phyloP scores from a whole-genome alignment of 129 eudicot genomes.

The Cynara cardunculus region DNA sequence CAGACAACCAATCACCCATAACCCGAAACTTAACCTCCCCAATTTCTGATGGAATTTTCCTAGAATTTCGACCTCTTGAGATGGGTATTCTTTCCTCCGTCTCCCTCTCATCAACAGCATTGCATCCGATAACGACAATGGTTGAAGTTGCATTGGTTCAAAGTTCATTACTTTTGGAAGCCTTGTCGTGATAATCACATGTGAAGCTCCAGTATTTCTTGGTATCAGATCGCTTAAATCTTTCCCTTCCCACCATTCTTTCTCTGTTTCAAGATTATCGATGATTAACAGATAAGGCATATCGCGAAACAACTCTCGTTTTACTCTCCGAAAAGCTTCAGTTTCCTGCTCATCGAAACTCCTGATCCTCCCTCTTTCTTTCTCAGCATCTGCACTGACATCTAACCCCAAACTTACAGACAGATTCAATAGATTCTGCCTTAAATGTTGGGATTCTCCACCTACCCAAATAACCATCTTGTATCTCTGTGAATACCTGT shows the following conservation, averaged over 20 bases:
- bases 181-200: constrained; percentile 78
- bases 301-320: constrained; percentile 75
- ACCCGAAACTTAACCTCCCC: constrained; percentile 71
- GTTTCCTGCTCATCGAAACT: constrained; percentile 87
- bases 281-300: constrained; percentile 76
- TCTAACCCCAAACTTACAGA: constrained; percentile 69
- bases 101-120: constrained; percentile 67
- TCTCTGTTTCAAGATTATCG: constrained; percentile 81
- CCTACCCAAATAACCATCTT: constrained; percentile 93
- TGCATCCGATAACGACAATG: constrained; percentile 68
- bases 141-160: constrained; percentile 69
- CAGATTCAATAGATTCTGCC: constrained; percentile 71
- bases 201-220: constrained; percentile 77
- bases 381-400: constrained; percentile 87
- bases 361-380: constrained; percentile 85
- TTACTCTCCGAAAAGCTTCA: constrained; percentile 85
- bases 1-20: constrained; percentile 58
- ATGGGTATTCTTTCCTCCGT: constrained; percentile 54
- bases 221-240: constrained; percentile 83
- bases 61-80: constrained; percentile 53
- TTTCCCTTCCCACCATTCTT: constrained; percentile 96
- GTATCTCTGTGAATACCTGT: constrained; percentile 68
- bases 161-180: constrained; percentile 66
- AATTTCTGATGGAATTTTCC: constrained; percentile 62
- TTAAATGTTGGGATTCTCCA: constrained; percentile 72